phyloP scores from a whole-genome alignment of 2,329 filamentous ascomycete species.

The Leptodontidium sp. region DNA sequence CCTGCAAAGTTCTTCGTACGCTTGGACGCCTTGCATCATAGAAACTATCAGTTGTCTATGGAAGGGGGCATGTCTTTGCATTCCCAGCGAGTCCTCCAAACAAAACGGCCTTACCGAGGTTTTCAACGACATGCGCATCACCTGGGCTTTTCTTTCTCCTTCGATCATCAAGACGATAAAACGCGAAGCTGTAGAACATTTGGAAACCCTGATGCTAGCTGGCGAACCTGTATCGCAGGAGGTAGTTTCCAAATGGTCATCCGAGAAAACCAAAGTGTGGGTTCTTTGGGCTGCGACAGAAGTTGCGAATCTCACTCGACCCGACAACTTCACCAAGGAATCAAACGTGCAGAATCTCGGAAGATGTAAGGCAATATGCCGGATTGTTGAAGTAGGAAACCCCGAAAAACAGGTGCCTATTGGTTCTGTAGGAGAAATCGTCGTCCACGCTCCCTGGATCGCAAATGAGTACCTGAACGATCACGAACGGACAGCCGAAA shows the following conservation, averaged over 20 bases:
- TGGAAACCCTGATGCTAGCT: constrained; percentile 35
- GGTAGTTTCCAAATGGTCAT: constrained; percentile 50
- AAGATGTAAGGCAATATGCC: constrained; percentile 40
- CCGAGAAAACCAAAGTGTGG: constrained; percentile 32
- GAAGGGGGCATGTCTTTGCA: constrained; percentile 50
- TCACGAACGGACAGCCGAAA: constrained; percentile 61
- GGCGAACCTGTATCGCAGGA: constrained; percentile 48
- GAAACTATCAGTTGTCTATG: constrained; percentile 41
- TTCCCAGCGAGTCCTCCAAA: constrained; percentile 46
- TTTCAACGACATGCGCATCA: constrained; percentile 34
- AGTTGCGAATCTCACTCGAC: constrained; percentile 1
- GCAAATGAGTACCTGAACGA: constrained; percentile 68
- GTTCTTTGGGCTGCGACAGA: constrained; percentile 9
- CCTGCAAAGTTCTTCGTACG: constrained; percentile 29
- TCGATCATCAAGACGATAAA: constrained; percentile 38
- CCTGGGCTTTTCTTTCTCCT: constrained; percentile 38
- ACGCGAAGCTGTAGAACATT: constrained; percentile 31
- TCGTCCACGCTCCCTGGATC: constrained; percentile 58
- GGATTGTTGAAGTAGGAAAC: constrained; percentile 45
- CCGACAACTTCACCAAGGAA: background rate
- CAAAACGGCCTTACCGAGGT: constrained; percentile 47
- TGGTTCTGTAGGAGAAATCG: constrained; percentile 34
- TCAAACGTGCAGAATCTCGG: constrained; percentile 11
- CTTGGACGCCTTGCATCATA: constrained; percentile 29
- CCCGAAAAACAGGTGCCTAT: constrained; percentile 31